A percentile compares a stretch with the other conserved stretches of the same genome.
phyloP scores from a whole-genome alignment of 805 yeast genomes.

The Crinitomyces ghanaensis region DNA sequence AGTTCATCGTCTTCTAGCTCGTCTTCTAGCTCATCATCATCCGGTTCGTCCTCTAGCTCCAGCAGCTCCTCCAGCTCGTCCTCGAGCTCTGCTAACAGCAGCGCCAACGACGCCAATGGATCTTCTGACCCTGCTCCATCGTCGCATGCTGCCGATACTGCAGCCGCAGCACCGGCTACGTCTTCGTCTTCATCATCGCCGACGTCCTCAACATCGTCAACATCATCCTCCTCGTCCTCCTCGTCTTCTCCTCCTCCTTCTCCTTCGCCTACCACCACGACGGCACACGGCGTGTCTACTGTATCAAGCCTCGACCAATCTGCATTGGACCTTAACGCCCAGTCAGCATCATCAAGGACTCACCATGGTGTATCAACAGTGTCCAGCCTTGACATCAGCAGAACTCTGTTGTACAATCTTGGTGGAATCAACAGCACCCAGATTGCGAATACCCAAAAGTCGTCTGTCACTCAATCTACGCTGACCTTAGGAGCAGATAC shows the following conservation, averaged over 20 bases:
- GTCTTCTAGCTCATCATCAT: conserved; percentile 3
- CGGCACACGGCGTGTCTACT: not conserved
- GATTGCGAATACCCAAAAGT: conserved; percentile 1
- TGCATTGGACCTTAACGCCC: not conserved
- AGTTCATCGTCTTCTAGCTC: conserved; percentile 1
- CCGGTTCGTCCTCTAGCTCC: conserved; percentile 4
- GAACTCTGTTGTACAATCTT: conserved; percentile 14
- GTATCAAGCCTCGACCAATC: no score
- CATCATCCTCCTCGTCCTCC: conserved; percentile 59
- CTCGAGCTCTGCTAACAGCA: conserved; percentile 46
- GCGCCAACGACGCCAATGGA: no score
- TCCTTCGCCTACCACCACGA: conserved; percentile 3
- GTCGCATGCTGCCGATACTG: conserved; percentile 38
- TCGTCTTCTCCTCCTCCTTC: conserved; percentile 5
- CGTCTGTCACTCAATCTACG: conserved; percentile 5
- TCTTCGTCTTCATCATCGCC: conserved; percentile 61
- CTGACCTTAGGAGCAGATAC: conserved; percentile 4
- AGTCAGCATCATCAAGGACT: not conserved
- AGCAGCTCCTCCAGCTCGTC: conserved; percentile 42
- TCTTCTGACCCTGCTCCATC: conserved; percentile 36
- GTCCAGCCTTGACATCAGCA: conserved; percentile 7
- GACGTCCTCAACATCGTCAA: conserved; percentile 87
- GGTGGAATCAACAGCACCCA: conserved; percentile 7
- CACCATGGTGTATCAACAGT: conserved; percentile 6
- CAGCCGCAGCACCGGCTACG: conserved; percentile 45